Conservation (phyloP, 1,139 yeast genomes). For the Taphrina confusa region DNA sequence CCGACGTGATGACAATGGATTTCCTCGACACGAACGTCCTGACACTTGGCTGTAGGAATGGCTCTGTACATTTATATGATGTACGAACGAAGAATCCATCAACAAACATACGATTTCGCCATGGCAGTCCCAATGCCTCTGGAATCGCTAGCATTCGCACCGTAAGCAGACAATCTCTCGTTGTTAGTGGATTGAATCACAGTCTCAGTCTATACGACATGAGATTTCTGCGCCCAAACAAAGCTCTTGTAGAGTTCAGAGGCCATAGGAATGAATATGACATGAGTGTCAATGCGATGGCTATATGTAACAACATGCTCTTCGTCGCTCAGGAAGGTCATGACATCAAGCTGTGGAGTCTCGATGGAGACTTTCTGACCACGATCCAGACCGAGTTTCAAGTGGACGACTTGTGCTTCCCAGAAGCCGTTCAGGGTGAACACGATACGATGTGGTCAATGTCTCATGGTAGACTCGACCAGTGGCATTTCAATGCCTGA, state of each 20-base stretch:
- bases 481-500: slow-evolving; percentile 7
- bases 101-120: slow-evolving; percentile 4
- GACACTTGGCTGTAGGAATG: slow-evolving; percentile 31
- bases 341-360: slow-evolving; percentile 13
- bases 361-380: slow-evolving; percentile 3
- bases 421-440: neutral
- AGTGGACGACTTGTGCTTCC: slow-evolving; percentile 3
- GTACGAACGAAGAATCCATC: slow-evolving; percentile 3
- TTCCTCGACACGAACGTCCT: slow-evolving; percentile 26
- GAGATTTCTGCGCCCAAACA: slow-evolving; percentile 6
- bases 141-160: slow-evolving; percentile 1
- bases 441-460: slow-evolving; percentile 27
- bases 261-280: slow-evolving; percentile 27
- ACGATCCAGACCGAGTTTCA: neutral
- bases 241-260: slow-evolving; percentile 16
- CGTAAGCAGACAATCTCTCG: slow-evolving; percentile 6
- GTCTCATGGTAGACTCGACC: slow-evolving; percentile 19
- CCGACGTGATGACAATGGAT: slow-evolving; percentile 34
- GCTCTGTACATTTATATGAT: slow-evolving; percentile 26
- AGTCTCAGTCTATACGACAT: slow-evolving; percentile 29
- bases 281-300: slow-evolving; percentile 18
- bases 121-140: neutral
- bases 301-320: slow-evolving; percentile 1
- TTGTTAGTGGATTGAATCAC: slow-evolving; percentile 26
- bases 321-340: slow-evolving; percentile 19